phyloP scores from a whole-genome alignment of 306 rosid genomes.

The Pyrus pyrifolia region DNA sequence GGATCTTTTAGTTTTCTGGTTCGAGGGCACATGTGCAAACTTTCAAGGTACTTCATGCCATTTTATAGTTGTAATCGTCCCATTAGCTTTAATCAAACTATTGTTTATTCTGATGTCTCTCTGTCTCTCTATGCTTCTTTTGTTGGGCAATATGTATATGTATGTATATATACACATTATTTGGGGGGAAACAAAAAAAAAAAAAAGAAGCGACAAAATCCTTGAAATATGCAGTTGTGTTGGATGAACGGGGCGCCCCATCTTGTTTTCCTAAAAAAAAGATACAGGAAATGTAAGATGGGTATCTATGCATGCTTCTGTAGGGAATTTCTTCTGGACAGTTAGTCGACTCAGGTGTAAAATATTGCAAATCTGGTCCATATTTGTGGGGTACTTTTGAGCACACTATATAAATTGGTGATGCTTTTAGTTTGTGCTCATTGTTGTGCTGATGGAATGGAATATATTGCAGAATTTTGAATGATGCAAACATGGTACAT shows the following conservation, averaged over 20 bases:
- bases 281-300: background rate
- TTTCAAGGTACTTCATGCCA: slow-evolving; percentile 58
- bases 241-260: background rate
- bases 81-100: background rate
- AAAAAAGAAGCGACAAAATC: background rate
- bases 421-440: slow-evolving; percentile 7
- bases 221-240: background rate
- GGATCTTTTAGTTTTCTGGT: slow-evolving; percentile 74
- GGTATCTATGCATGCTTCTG: slow-evolving; percentile 2
- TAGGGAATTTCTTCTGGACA: slow-evolving; percentile 3
- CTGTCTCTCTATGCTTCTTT: background rate
- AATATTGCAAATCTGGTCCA: background rate
- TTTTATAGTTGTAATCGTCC: slow-evolving; percentile 5
- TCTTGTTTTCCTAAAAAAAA: background rate
- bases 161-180: background rate
- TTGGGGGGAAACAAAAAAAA: no score
- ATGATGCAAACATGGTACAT: slow-evolving; percentile 69
- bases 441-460: slow-evolving; percentile 16
- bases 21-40: slow-evolving; percentile 61
- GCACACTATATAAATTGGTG: background rate
- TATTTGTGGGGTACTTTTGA: background rate
- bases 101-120: background rate
- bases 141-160: background rate
- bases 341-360: background rate
- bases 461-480: slow-evolving; percentile 67